phyloP scores from a whole-genome alignment of 139 green algal genomes.

The Chlorella sp. region DNA sequence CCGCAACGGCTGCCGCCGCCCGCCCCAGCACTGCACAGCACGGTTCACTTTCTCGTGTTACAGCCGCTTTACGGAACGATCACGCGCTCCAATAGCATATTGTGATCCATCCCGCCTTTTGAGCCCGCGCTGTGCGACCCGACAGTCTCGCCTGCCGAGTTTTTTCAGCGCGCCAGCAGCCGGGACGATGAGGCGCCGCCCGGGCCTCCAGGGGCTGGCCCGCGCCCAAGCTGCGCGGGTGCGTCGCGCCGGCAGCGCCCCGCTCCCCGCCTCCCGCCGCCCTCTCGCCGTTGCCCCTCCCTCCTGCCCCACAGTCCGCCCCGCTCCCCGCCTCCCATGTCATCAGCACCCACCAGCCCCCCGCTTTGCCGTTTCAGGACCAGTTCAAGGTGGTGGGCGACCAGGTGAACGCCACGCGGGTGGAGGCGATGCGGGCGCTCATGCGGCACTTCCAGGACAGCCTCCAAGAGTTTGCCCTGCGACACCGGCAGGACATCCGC shows the following conservation, averaged over 20 bases:
- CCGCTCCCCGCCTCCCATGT: background rate
- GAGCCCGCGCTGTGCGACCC: background rate
- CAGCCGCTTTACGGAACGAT: background rate
- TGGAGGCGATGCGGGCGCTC: conserved; percentile 68
- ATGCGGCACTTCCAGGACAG: conserved; percentile 76
- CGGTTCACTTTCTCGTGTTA: background rate
- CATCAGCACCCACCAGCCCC: background rate
- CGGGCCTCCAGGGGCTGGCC: conserved; percentile 77
- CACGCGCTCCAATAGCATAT: no score
- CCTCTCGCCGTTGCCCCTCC: background rate
- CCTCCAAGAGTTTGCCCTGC: conserved; percentile 91
- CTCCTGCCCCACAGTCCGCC: background rate
- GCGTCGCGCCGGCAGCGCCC: background rate
- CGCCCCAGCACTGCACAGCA: background rate
- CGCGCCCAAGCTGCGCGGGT: conserved; percentile 58
- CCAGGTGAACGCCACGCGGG: conserved; percentile 57
- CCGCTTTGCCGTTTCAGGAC: conserved; percentile 38
- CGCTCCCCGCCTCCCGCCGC: background rate
- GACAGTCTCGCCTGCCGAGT: background rate
- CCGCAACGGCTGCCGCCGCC: background rate
- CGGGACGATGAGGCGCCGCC: conserved; percentile 66
- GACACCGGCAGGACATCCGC: conserved; percentile 90
- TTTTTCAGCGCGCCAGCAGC: background rate
- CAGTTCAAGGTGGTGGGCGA: conserved; percentile 60
- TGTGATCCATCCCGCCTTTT: background rate